Percentiles rank a stretch among this genome's conserved stretches.
Conservation (phyloP, 768 basidiomycete species). For the Termitomyces sp. region DNA sequence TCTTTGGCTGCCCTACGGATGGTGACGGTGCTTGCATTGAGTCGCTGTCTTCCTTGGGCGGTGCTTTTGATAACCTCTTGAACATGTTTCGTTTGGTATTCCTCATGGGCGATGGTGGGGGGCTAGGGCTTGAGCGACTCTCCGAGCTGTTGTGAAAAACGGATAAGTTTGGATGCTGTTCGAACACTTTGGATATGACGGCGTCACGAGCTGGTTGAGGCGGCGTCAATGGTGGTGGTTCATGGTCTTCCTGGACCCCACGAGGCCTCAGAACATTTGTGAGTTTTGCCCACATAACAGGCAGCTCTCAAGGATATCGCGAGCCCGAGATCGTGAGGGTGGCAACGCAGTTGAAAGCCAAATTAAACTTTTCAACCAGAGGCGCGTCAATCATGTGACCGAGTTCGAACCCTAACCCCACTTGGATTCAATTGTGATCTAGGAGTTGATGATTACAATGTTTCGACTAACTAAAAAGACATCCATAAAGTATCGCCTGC, state of each 20-base stretch:
- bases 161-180: conserved; percentile 60
- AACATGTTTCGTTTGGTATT: conserved; percentile 43
- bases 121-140: conserved; percentile 25
- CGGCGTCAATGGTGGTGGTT: conserved; percentile 15
- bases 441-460: no score
- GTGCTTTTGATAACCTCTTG: conserved; percentile 44
- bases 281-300: conserved; percentile 58
- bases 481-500: no score
- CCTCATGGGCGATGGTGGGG: conserved; percentile 49
- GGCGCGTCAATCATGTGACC: conserved; percentile 20
- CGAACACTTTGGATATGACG: conserved; percentile 47
- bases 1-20: conserved; percentile 40
- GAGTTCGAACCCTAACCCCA: conserved; percentile 6
- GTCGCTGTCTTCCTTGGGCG: conserved; percentile 36
- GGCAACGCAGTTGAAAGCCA: conserved; percentile 6
- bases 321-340: conserved; percentile 1
- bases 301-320: not conserved
- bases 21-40: conserved; percentile 31
- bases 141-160: conserved; percentile 41
- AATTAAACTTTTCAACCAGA: conserved; percentile 15
- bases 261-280: conserved; percentile 48
- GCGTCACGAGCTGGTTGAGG: conserved; percentile 23
- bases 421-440: no score
- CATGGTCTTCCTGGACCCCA: conserved; percentile 24
- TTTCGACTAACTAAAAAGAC: no score